Conservation (phyloP, 441 rosid genomes). For the Erodium trifolium region DNA sequence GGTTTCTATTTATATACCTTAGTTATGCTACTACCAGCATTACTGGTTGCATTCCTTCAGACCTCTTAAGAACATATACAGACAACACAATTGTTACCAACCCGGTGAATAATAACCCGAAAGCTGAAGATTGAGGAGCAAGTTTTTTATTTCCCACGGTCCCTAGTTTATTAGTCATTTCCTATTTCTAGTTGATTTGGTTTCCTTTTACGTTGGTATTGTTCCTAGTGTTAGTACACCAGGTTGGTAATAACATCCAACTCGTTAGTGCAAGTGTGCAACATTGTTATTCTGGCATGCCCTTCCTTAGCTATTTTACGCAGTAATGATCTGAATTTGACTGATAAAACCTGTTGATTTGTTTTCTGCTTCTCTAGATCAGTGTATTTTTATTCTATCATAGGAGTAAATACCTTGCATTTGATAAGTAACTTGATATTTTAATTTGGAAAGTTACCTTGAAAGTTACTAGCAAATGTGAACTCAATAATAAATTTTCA, state of each 20-base stretch:
- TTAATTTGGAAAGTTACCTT: not conserved
- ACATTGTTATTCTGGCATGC: not conserved
- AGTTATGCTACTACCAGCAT: not conserved
- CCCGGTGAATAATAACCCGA: too few species aligned
- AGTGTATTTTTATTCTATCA: not conserved
- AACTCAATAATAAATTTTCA: not conserved
- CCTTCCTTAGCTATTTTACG: not conserved
- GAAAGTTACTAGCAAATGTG: not conserved
- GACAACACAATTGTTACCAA: not conserved
- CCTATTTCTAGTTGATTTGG: too few species aligned
- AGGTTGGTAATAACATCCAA: not conserved
- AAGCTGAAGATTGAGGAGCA: too few species aligned
- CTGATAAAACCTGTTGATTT: not conserved
- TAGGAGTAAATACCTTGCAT: not conserved
- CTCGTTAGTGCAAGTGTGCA: not conserved
- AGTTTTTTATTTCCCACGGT: too few species aligned
- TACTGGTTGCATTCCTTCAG: constrained; percentile 2
- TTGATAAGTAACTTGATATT: not conserved
- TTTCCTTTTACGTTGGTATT: too few species aligned
- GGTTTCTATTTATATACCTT: not conserved
- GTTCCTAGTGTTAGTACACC: too few species aligned
- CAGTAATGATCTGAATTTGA: not conserved
- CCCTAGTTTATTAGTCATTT: too few species aligned
- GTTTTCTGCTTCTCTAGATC: not conserved
- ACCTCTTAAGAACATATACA: constrained; percentile 2